Conservation (phyloP, 371 early-diverging fungal genomes). For the Nematocida displodere region DNA sequence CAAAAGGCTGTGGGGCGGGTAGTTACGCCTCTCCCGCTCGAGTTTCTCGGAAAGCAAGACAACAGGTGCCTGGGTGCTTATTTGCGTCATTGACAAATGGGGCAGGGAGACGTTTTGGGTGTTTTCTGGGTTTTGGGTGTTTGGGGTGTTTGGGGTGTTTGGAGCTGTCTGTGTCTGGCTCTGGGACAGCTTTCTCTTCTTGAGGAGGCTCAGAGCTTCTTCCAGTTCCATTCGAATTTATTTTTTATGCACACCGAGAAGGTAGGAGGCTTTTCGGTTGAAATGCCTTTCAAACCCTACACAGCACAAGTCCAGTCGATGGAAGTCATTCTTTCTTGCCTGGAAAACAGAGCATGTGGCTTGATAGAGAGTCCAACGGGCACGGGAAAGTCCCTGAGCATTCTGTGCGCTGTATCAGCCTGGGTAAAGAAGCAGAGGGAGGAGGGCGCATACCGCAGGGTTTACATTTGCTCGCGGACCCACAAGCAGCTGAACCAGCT, state of each 20-base stretch:
- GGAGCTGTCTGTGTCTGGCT: too few relatives aligned
- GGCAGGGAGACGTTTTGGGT: too few relatives aligned
- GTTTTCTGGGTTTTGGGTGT: too few relatives aligned
- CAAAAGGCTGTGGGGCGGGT: not conserved
- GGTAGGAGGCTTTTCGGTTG: constrained; percentile 17
- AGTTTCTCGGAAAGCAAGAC: not conserved
- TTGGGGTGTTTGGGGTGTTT: not conserved
- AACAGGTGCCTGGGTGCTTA: constrained; percentile 22
- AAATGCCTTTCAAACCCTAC: constrained; percentile 68
- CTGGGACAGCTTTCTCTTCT: not conserved
- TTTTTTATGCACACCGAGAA: constrained; percentile 51
- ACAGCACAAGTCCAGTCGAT: constrained; percentile 67
- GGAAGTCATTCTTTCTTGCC: constrained; percentile 66
- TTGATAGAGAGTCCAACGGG: constrained; percentile 70
- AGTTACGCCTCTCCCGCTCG: not conserved
- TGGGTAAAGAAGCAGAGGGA: constrained; percentile 48
- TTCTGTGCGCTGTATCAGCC: constrained; percentile 67
- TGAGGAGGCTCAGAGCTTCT: not conserved
- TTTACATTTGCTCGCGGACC: constrained; percentile 75
- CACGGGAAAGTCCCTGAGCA: constrained; percentile 69
- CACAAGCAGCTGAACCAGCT: constrained; percentile 88
- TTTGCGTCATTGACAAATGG: too few relatives aligned
- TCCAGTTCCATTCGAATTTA: not conserved
- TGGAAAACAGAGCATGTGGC: constrained; percentile 64
- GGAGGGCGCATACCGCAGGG: constrained; percentile 56